These are phyloP conservation scores for Arabidopsis arenosa DNA, from an alignment of 345 rosid species.

Conservation along the genomic window DNA sequence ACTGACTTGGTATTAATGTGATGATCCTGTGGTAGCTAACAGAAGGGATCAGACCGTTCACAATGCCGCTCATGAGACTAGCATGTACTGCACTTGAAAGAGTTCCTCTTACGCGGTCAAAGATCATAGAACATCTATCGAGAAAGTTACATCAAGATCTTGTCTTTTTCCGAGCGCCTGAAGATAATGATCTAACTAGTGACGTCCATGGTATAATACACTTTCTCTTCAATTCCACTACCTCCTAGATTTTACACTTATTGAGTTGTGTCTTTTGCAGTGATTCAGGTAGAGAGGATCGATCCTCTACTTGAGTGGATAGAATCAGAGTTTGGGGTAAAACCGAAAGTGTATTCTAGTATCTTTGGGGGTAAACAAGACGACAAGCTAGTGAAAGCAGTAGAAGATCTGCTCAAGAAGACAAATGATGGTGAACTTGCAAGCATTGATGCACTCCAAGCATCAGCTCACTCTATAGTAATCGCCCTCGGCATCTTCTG, in stretches of 20 bases:
- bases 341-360: conserved; percentile 77
- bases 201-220: conserved; percentile 65
- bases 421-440: conserved; percentile 85
- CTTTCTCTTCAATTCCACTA: background rate
- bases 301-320: conserved; percentile 91
- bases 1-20: conserved; percentile 32
- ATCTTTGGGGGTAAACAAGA: conserved; percentile 90
- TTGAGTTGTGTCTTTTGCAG: conserved; percentile 47
- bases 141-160: conserved; percentile 81
- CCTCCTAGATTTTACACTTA: conserved; percentile 9
- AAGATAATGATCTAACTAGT: conserved; percentile 63
- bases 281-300: conserved; percentile 75
- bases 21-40: conserved; percentile 56
- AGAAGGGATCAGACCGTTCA: conserved; percentile 98
- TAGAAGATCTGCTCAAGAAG: conserved; percentile 66
- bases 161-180: conserved; percentile 85
- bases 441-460: conserved; percentile 83
- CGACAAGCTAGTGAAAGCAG: conserved; percentile 70
- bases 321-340: conserved; percentile 77
- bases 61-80: conserved; percentile 97
- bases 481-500: conserved; percentile 69
- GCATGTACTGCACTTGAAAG: conserved; percentile 97
- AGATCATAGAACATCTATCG: conserved; percentile 64
- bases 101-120: conserved; percentile 81
- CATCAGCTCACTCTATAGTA: conserved; percentile 81